A percentile compares a stretch with the other conserved stretches of the same genome.
These are phyloP conservation scores for Gaeumannomyces tritici DNA, from an alignment of 2,329 filamentous ascomycete genomes.

Conservation along the genomic window DNA sequence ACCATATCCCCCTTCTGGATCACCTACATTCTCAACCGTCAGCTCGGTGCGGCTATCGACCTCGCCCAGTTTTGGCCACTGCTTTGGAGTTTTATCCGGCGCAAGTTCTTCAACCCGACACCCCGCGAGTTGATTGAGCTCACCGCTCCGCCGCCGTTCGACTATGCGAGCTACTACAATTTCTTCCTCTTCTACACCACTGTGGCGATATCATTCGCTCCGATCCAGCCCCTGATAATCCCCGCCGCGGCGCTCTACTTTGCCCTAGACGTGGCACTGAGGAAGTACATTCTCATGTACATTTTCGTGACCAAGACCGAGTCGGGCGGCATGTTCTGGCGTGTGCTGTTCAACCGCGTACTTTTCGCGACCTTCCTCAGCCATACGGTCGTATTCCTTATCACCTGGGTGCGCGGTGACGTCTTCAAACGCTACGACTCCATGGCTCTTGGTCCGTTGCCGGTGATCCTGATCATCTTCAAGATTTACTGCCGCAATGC, in stretches of 20 bases:
- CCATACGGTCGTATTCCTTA: conserved; percentile 68
- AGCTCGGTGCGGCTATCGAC: conserved; percentile 87
- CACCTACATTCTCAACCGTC: conserved; percentile 84
- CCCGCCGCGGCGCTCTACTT: conserved; percentile 87
- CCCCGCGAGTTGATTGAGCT: conserved; percentile 86
- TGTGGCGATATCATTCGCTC: conserved; percentile 74
- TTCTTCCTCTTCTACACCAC: conserved; percentile 95
- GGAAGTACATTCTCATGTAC: conserved; percentile 92
- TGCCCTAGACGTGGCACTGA: conserved; percentile 73
- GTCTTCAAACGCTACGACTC: conserved; percentile 47
- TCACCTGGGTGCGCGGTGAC: conserved; percentile 62
- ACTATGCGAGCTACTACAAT: conserved; percentile 96
- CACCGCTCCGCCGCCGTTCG: conserved; percentile 84
- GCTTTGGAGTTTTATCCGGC: conserved; percentile 73
- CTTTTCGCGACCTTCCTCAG: conserved; percentile 72
- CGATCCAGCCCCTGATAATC: conserved; percentile 79
- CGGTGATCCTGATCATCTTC: conserved; percentile 70
- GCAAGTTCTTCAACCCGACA: conserved; percentile 78
- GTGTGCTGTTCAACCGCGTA: conserved; percentile 78
- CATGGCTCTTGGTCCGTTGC: conserved; percentile 61
- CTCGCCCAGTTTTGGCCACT: conserved; percentile 82
- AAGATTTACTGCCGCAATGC: conserved; percentile 71
- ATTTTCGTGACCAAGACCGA: conserved; percentile 96
- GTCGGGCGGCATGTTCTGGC: conserved; percentile 89
- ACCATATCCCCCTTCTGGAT: conserved; percentile 86